A percentile compares a stretch with the other conserved stretches of the same genome.
phyloP scores from a whole-genome alignment of 306 rosid species.

The Argentina anserina region DNA sequence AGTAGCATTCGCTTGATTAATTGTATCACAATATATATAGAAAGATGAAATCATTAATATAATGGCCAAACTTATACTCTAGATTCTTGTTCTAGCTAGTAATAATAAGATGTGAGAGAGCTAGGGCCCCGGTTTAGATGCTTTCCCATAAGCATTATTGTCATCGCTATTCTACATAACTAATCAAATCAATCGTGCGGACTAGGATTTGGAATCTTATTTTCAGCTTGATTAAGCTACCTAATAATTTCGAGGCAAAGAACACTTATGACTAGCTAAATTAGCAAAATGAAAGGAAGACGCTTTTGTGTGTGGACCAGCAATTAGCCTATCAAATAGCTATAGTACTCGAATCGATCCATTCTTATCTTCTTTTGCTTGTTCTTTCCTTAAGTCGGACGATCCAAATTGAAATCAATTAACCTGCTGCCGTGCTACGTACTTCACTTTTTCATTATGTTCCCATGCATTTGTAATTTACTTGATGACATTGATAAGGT shows the following conservation, averaged over 20 bases:
- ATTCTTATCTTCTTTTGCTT: background rate
- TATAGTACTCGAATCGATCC: background rate
- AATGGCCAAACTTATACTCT: background rate
- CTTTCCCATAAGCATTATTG: too few relatives aligned
- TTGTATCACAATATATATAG: background rate
- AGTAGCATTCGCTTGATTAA: background rate
- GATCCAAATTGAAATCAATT: background rate
- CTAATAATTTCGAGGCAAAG: background rate
- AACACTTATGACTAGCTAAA: background rate
- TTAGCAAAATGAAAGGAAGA: background rate
- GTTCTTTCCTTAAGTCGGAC: constrained; percentile 6
- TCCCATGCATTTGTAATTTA: background rate
- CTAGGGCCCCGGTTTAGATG: background rate
- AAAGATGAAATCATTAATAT: background rate
- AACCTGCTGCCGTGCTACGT: too few relatives aligned
- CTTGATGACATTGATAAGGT: background rate
- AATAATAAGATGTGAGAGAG: too few relatives aligned
- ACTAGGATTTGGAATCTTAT: background rate
- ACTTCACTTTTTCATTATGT: background rate
- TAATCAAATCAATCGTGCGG: too few relatives aligned
- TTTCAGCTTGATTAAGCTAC: background rate
- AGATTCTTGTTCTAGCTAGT: background rate
- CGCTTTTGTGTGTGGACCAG: background rate
- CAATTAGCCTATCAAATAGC: background rate
- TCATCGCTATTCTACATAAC: too few relatives aligned